Evolutionary conservation across 139 green algal genomes (phyloP), one percentile per base, ranked within the genome.

Genomic region (Edaphochlamys debaryana): DNA sequence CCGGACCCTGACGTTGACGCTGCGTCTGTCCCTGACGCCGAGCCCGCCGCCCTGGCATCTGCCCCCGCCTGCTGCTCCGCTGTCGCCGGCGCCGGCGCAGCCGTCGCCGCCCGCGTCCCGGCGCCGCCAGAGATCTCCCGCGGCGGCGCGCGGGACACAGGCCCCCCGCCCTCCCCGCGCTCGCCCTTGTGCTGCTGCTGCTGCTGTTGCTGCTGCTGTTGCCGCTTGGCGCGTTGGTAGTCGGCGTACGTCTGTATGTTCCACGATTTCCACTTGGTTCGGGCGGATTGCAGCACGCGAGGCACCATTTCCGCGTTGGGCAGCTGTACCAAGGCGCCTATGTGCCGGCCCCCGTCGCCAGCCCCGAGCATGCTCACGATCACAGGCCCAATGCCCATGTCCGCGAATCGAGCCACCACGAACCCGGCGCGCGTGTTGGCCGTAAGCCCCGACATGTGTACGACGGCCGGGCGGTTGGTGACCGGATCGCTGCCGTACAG

Each of bases 401-500:
- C 38, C 30, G 3, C 9, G 48, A 75, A 84, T 30, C 66, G 64
- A 37, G 67, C 48, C 36, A 29, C 6, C 38, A 84, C 41, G 78
- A 37, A 84, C 15, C 3, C 2, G 13, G 50, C 23, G 30, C 50
- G 48, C 45, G 74, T 83, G 30, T 52, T 19, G 41, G 66, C n/a
- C 32, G 48, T 60, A 40, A 87, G 40, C 40, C 67, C 67, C n/a
- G 67, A 72, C 32, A 91, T 41, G 52, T 89, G 79, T 27, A 91
- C 22, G 38, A 91, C 79, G 8, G 71, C 36, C 8, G 87, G 83
- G 23, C 84, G 67, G 17, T 67, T 40, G 13, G 75, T 58, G n/a
- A 70, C 48, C 11, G 82, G 50, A 37, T 91, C 87, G 23, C 58
- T 41, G 41, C 84, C 87, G 38, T 72, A 68, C 40, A 91, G 77